Conservation (phyloP, 1,139 yeast genomes). For the Trichomonascaceae sp. region DNA sequence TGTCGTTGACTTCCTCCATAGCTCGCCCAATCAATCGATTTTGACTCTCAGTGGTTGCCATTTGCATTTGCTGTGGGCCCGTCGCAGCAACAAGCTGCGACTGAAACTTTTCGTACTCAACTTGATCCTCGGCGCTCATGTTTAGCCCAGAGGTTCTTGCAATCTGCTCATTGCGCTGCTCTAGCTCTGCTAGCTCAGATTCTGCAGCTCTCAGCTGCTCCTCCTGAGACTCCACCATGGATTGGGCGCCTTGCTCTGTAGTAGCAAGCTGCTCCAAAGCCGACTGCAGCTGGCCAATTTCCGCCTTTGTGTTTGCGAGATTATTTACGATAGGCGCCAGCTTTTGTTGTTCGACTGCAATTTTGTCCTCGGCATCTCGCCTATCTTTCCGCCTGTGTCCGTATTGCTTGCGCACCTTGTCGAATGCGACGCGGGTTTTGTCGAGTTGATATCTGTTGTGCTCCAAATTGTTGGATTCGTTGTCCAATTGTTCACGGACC, state of each 20-base stretch:
- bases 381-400: conserved; percentile 32
- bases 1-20: background rate
- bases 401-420: conserved; percentile 15
- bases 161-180: background rate
- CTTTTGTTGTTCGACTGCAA: conserved; percentile 36
- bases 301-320: conserved; percentile 14
- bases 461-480: conserved; percentile 6
- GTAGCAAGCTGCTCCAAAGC: background rate
- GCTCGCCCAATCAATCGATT: background rate
- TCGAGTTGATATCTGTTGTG: conserved; percentile 9
- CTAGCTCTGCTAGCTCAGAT: background rate
- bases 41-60: background rate
- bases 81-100: background rate
- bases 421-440: conserved; percentile 10
- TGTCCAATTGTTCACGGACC: conserved; percentile 22
- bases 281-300: background rate
- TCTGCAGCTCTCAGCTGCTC: background rate
- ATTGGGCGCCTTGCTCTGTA: background rate
- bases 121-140: background rate
- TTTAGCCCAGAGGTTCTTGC: background rate
- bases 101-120: background rate
- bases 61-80: background rate
- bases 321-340: conserved; percentile 47
- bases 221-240: background rate
- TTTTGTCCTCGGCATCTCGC: conserved; percentile 27